Percentiles rank a stretch among this genome's conserved stretches.
phyloP scores from a whole-genome alignment of 2,329 filamentous ascomycete species.

The Exophiala xenobiotica region DNA sequence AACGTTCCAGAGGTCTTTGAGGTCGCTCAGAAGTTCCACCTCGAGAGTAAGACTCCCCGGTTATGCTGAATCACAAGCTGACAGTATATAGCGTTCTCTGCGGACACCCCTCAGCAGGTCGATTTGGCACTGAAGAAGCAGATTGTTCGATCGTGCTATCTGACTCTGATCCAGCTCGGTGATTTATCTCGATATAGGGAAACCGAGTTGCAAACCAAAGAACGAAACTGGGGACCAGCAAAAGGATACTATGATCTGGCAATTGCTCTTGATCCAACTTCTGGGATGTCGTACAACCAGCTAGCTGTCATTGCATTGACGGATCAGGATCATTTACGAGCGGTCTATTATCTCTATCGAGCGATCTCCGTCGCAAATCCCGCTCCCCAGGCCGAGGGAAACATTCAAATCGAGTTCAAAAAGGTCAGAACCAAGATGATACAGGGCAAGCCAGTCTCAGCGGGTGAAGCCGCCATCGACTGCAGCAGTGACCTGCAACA shows the following conservation, averaged over 20 bases:
- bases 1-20: constrained; percentile 59
- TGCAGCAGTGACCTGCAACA: constrained; percentile 35
- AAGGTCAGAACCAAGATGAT: constrained; percentile 59
- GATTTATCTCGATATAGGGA: constrained; percentile 86
- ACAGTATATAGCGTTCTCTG: constrained; percentile 48
- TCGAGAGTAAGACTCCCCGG: constrained; percentile 44
- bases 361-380: constrained; percentile 72
- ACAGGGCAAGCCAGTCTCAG: constrained; percentile 48
- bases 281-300: constrained; percentile 84
- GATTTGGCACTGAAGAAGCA: constrained; percentile 53
- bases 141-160: constrained; percentile 75
- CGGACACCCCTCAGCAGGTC: constrained; percentile 47
- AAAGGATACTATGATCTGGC: constrained; percentile 84
- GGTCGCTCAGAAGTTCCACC: constrained; percentile 53
- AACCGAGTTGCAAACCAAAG: constrained; percentile 68
- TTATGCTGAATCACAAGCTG: constrained; percentile 8
- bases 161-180: constrained; percentile 80
- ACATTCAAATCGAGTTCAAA: constrained; percentile 77
- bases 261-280: constrained; percentile 71
- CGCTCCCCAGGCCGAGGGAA: constrained; percentile 70
- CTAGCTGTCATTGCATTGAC: constrained; percentile 81
- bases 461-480: constrained; percentile 42
- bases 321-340: constrained; percentile 73
- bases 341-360: constrained; percentile 87
- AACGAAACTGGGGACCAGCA: constrained; percentile 74